Evolutionary conservation across 140 eudicot species (phyloP).

Genomic region (Oenanthe javanica): DNA sequence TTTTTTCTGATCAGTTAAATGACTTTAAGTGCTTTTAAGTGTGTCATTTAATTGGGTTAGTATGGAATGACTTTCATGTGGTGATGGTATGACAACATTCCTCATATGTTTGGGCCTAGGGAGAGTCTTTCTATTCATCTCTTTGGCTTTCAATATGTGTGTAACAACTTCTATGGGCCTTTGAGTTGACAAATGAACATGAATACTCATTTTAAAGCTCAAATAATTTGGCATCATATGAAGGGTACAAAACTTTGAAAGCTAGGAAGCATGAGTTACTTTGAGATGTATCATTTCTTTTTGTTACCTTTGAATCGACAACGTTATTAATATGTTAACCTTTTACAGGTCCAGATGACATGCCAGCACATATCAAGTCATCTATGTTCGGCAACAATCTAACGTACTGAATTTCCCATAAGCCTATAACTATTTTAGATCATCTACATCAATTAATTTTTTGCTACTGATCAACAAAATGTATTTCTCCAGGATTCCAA

Average conservation of each 20-base stretch:
- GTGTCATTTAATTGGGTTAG: neutral
- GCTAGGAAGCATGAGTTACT: neutral
- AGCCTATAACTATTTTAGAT: neutral
- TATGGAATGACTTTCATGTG: neutral
- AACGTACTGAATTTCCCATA: conserved; percentile 36
- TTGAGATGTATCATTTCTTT: neutral
- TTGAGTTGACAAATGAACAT: neutral
- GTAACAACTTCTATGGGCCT: neutral
- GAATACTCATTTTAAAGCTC: neutral
- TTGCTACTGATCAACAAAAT: conserved; percentile 4
- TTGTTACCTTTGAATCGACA: neutral
- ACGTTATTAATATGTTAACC: conserved; percentile 6
- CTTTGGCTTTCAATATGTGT: neutral
- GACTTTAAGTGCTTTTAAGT: no score
- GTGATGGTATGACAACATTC: neutral
- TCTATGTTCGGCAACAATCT: conserved; percentile 97
- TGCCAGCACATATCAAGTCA: conserved; percentile 99
- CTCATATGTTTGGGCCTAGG: neutral
- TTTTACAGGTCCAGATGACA: conserved; percentile 92
- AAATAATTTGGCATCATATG: neutral
- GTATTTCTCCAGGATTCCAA: conserved; percentile 66
- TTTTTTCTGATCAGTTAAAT: neutral
- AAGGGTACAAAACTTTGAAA: neutral
- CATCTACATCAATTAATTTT: neutral
- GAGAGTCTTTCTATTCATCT: neutral